Evolutionary conservation across 2,329 filamentous ascomycete genomes (phyloP).

Genomic region (Myriosclerotinia curreyana): DNA sequence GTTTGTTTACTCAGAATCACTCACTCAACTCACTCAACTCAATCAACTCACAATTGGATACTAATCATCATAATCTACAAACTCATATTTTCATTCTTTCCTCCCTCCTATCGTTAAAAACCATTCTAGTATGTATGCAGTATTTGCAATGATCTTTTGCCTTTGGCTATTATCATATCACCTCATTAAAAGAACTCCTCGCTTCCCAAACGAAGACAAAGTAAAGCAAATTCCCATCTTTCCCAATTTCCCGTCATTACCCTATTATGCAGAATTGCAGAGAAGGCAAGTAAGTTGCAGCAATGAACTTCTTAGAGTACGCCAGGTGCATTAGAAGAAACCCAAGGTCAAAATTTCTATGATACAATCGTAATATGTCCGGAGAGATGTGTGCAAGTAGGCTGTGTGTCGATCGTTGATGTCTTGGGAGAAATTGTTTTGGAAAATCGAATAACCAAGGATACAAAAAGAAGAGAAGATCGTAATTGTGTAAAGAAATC

Average conservation of each 20-base stretch:
- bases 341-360: constrained; percentile 19
- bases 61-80: constrained; percentile 19
- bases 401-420: background rate
- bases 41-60: background rate
- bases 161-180: constrained; percentile 11
- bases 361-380: constrained; percentile 22
- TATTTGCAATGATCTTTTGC: constrained; percentile 16
- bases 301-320: constrained; percentile 8
- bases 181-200: constrained; percentile 14
- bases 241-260: constrained; percentile 15
- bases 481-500: constrained; percentile 9
- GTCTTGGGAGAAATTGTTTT: background rate
- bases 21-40: background rate
- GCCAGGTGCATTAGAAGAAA: constrained; percentile 10
- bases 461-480: constrained; percentile 8
- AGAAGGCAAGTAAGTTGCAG: constrained; percentile 8
- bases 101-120: constrained; percentile 2
- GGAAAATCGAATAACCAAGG: constrained; percentile 11
- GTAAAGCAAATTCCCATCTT: constrained; percentile 12
- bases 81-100: constrained; percentile 18
- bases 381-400: constrained; percentile 15
- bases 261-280: constrained; percentile 22
- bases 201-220: constrained; percentile 7
- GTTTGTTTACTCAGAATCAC: background rate
- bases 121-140: constrained; percentile 22